phyloP scores from a whole-genome alignment of 345 rosid genomes.

The Eucalyptus tenuipes region DNA sequence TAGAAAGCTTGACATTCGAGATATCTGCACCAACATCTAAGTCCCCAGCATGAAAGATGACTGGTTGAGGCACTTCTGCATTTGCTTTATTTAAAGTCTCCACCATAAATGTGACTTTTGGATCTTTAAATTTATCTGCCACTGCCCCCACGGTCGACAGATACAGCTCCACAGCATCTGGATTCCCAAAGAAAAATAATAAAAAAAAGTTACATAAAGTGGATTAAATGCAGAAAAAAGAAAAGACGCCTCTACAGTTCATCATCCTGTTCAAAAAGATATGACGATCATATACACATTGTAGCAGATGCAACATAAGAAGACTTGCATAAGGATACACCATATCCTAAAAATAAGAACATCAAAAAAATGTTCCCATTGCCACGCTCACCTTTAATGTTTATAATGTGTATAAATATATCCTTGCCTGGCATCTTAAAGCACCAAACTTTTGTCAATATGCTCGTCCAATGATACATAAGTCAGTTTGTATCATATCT shows the following conservation, averaged over 20 bases:
- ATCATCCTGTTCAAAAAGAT: neutral
- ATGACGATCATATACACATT: neutral
- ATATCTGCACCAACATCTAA: conserved; percentile 38
- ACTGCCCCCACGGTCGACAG: conserved; percentile 33
- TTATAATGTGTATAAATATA: neutral
- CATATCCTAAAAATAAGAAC: neutral
- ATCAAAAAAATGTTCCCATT: neutral
- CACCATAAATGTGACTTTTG: conserved; percentile 33
- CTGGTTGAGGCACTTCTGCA: conserved; percentile 28
- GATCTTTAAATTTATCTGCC: conserved; percentile 50
- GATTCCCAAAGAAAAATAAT: neutral
- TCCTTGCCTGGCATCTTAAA: neutral
- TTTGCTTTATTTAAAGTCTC: conserved; percentile 31
- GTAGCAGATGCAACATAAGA: neutral
- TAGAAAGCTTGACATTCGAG: conserved; percentile 25
- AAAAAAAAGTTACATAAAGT: neutral
- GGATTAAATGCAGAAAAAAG: neutral
- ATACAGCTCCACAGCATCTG: conserved; percentile 44
- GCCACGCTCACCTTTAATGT: neutral
- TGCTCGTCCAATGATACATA: neutral
- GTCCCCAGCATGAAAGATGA: conserved; percentile 39
- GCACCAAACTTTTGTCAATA: neutral
- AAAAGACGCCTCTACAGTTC: neutral
- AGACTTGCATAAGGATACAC: neutral
- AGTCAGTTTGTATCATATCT: neutral